Evolutionary conservation across 2,329 filamentous ascomycete species (phyloP).

Genomic region (Coniochaeta sp.): DNA sequence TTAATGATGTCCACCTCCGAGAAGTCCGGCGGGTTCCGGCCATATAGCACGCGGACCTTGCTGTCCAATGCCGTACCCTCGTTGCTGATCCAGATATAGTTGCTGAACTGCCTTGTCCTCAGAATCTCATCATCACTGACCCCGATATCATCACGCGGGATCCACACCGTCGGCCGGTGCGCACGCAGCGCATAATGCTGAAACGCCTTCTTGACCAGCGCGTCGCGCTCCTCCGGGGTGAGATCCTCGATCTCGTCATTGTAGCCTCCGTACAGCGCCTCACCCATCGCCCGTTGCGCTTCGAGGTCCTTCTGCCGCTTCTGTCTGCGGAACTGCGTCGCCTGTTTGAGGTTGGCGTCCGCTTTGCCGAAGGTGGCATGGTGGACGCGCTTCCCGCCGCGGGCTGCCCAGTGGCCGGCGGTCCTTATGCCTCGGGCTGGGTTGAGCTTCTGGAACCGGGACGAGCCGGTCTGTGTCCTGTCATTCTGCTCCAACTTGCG

Average conservation of each 20-base stretch:
- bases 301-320: constrained; percentile 58
- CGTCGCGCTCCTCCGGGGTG: constrained; percentile 80
- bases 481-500: constrained; percentile 17
- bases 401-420: constrained; percentile 39
- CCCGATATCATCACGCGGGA: constrained; percentile 83
- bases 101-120: constrained; percentile 67
- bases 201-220: constrained; percentile 80
- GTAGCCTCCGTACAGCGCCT: constrained; percentile 78
- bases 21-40: constrained; percentile 80
- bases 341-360: constrained; percentile 30
- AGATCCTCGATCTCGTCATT: constrained; percentile 93
- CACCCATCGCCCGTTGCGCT: constrained; percentile 64
- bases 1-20: constrained; percentile 82
- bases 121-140: constrained; percentile 87
- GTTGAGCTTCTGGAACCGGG: constrained; percentile 23
- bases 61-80: constrained; percentile 83
- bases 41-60: constrained; percentile 76
- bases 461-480: constrained; percentile 8
- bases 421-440: constrained; percentile 38
- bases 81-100: constrained; percentile 88
- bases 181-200: constrained; percentile 83
- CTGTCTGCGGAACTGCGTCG: constrained; percentile 38
- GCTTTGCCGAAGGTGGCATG: constrained; percentile 35
- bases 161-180: constrained; percentile 83
- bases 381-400: constrained; percentile 39